These are phyloP conservation scores for Colletotrichum chrysophilum DNA, from an alignment of 2,329 filamentous ascomycete species.

Conservation along the genomic window DNA sequence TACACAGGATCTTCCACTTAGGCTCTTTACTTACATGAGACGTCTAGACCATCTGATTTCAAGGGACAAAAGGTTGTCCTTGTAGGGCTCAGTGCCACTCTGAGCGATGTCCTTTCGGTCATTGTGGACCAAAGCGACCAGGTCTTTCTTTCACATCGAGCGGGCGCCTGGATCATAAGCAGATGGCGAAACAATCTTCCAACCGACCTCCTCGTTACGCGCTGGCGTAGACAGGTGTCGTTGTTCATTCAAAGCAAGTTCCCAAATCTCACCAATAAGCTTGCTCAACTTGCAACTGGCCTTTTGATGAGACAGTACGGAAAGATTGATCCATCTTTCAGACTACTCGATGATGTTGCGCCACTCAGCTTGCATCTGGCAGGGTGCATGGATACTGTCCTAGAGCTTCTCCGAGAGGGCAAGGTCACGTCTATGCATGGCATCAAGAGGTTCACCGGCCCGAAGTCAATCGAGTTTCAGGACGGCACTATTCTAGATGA, in stretches of 20 bases:
- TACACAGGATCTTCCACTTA: rapidly evolving
- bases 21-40: rapidly evolving
- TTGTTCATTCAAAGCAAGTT: constrained; percentile 29
- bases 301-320: constrained; percentile 15
- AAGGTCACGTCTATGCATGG: constrained; percentile 31
- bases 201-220: constrained; percentile 37
- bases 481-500: constrained; percentile 30
- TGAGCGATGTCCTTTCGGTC: constrained; percentile 37
- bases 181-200: constrained; percentile 36
- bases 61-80: constrained; percentile 47
- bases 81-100: constrained; percentile 46
- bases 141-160: constrained; percentile 46
- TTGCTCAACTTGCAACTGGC: constrained; percentile 5
- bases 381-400: constrained; percentile 29
- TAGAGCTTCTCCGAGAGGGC: constrained; percentile 29
- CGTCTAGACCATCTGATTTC: constrained; percentile 34
- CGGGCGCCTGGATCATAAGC: constrained; percentile 40
- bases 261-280: constrained; percentile 3
- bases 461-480: constrained; percentile 26
- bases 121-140: constrained; percentile 39
- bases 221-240: constrained; percentile 33
- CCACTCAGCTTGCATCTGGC: constrained; percentile 25
- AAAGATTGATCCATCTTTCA: constrained; percentile 33
- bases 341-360: constrained; percentile 22
- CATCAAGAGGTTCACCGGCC: constrained; percentile 28